Percentiles rank a stretch among this genome's conserved stretches.
phyloP scores from a whole-genome alignment of 495 filamentous ascomycete species.

The Penicillium arizonense region DNA sequence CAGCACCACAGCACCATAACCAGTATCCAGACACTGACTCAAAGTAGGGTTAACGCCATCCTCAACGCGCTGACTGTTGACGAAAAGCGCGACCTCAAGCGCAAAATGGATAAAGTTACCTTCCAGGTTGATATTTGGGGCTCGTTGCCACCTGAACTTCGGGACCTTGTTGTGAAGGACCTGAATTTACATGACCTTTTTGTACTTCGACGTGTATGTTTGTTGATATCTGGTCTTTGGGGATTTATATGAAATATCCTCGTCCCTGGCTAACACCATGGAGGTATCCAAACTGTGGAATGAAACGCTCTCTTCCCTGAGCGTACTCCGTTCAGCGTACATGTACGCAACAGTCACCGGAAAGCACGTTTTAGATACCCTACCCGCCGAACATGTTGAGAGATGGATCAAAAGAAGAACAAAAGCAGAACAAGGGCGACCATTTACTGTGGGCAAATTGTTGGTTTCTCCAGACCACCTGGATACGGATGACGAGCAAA shows the following conservation, averaged over 20 bases:
- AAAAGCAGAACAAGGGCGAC: neutral
- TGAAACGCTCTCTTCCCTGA: neutral
- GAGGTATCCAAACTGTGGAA: conserved; percentile 1
- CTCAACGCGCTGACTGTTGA: neutral
- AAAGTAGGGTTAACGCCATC: neutral
- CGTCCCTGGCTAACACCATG: neutral
- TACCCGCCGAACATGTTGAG: neutral
- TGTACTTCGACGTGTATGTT: conserved; percentile 26
- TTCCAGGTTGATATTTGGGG: conserved; percentile 37
- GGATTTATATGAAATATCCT: neutral
- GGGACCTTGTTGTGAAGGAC: conserved; percentile 20
- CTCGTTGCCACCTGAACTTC: conserved; percentile 32
- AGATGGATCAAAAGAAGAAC: neutral
- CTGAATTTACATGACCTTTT: conserved; percentile 26
- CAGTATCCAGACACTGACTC: neutral
- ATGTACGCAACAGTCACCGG: too few relatives aligned
- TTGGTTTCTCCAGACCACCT: neutral
- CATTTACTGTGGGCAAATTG: neutral
- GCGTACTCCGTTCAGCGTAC: neutral
- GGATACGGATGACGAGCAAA: neutral
- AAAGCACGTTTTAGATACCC: neutral
- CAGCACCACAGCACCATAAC: too few relatives aligned
- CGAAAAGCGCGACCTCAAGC: too few relatives aligned
- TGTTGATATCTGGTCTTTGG: neutral
- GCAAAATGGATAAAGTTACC: conserved; percentile 4